Evolutionary conservation across 2,329 filamentous ascomycete species (phyloP).

Genomic region (Trematosphaeria pertusa): DNA sequence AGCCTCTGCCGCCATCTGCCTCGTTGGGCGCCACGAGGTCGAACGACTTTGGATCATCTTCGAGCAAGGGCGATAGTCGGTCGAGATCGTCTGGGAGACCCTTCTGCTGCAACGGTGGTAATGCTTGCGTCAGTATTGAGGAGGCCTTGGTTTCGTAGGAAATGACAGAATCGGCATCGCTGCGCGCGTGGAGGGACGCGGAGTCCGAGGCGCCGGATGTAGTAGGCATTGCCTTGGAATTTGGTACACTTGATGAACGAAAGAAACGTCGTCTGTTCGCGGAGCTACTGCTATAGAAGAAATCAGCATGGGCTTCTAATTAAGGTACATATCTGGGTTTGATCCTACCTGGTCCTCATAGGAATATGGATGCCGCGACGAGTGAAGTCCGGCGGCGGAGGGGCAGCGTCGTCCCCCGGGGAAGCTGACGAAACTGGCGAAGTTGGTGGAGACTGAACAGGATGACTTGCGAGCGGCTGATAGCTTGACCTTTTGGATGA

Average conservation of each 20-base stretch:
- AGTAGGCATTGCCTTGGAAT: conserved; percentile 17
- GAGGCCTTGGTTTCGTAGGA: conserved; percentile 44
- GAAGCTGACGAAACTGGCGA: background rate
- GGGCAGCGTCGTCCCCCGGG: conserved; percentile 36
- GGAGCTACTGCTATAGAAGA: conserved; percentile 24
- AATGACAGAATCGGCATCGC: conserved; percentile 45
- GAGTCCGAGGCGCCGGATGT: conserved; percentile 28
- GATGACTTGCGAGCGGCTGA: conserved; percentile 29
- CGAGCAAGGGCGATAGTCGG: conserved; percentile 55
- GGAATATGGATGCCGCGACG: conserved; percentile 47
- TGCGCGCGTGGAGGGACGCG: conserved; percentile 15
- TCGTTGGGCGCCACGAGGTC: conserved; percentile 58
- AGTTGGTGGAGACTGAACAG: background rate
- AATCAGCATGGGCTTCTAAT: background rate
- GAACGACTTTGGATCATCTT: conserved; percentile 62
- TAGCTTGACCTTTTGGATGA: conserved; percentile 14
- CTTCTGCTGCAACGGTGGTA: conserved; percentile 54
- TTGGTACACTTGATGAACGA: conserved; percentile 21
- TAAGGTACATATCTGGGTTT: too few relatives aligned
- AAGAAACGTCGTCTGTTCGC: conserved; percentile 18
- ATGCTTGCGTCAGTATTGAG: conserved; percentile 40
- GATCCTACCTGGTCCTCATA: conserved; percentile 45
- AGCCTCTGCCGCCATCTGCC: conserved; percentile 39
- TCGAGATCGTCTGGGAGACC: conserved; percentile 50
- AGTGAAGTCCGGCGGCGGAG: conserved; percentile 44